Conservation (phyloP, 805 yeast species). For the Metschnikowia amazonensis region DNA sequence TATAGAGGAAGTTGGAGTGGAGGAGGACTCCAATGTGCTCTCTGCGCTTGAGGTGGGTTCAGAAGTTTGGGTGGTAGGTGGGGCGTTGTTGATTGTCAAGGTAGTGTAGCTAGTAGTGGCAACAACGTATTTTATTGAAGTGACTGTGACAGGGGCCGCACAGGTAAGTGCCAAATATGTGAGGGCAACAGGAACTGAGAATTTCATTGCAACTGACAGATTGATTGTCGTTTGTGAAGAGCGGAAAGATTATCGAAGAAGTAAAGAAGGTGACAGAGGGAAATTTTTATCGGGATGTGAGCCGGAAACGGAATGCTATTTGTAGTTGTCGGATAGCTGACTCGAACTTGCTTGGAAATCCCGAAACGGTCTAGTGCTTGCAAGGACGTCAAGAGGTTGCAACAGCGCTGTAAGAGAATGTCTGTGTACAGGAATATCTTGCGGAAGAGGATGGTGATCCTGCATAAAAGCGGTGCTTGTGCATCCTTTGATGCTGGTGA, state of each 20-base stretch:
- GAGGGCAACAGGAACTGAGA: constrained; percentile 7
- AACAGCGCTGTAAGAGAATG: background rate
- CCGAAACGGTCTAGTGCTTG: constrained; percentile 1
- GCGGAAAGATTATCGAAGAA: background rate
- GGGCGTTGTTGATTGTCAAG: constrained; percentile 8
- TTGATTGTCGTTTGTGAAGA: background rate
- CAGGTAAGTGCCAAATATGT: constrained; percentile 9
- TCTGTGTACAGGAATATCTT: background rate
- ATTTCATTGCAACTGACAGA: constrained; percentile 6
- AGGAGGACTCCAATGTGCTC: background rate
- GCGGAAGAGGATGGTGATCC: background rate
- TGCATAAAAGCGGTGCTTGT: background rate
- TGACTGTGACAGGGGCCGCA: constrained; percentile 14
- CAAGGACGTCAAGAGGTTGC: constrained; percentile 1
- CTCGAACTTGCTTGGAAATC: background rate
- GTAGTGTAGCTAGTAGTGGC: constrained; percentile 13
- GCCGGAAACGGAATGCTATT: background rate
- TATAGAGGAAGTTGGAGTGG: background rate
- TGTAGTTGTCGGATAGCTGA: background rate
- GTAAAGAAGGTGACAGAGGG: background rate
- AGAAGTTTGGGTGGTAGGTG: constrained; percentile 8
- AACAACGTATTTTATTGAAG: constrained; percentile 10
- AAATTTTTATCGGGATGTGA: background rate
- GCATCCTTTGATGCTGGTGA: constrained; percentile 2
- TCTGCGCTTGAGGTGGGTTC: background rate